Percentiles rank a stretch among this genome's conserved stretches.
Evolutionary conservation across 352 stramenopile genomes (phyloP).

Genomic region (Globisporangium cystogenes): DNA sequence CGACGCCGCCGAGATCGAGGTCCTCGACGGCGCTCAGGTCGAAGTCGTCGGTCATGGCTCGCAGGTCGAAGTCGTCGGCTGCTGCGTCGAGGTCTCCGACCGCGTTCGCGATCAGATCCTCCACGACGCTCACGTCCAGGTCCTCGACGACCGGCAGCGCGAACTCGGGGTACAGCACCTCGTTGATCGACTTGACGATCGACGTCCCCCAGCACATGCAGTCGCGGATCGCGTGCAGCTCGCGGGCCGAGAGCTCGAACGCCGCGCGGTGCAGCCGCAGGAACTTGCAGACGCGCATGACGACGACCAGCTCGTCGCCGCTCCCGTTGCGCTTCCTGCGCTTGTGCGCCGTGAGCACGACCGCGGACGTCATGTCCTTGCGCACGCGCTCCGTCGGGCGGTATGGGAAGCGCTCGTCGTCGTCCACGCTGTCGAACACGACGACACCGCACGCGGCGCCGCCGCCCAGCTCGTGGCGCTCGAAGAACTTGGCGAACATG

Average conservation of each 20-base stretch:
- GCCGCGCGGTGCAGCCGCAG: background rate
- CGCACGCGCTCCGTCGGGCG: constrained; percentile 15
- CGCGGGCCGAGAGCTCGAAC: background rate
- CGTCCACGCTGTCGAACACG: constrained; percentile 32
- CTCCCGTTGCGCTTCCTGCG: background rate
- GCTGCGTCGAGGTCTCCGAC: background rate
- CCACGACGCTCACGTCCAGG: background rate
- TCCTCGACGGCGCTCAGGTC: background rate
- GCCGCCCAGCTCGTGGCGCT: background rate
- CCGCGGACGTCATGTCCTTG: constrained; percentile 18
- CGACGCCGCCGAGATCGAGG: no score
- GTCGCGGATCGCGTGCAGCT: background rate
- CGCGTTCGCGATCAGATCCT: background rate
- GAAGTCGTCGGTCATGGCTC: background rate
- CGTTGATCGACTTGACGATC: constrained; percentile 4
- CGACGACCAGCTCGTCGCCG: constrained; percentile 2
- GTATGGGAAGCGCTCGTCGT: constrained; percentile 50
- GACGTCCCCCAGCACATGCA: constrained; percentile 5
- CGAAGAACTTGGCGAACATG: constrained; percentile 18
- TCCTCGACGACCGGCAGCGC: background rate
- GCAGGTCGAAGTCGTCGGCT: background rate
- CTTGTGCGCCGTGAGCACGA: constrained; percentile 1
- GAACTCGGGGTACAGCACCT: constrained; percentile 8
- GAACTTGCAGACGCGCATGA: constrained; percentile 4
- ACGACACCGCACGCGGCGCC: constrained; percentile 17